These are phyloP conservation scores for Alternaria infectoria DNA, from an alignment of 2,329 filamentous ascomycete species.

Conservation along the genomic window DNA sequence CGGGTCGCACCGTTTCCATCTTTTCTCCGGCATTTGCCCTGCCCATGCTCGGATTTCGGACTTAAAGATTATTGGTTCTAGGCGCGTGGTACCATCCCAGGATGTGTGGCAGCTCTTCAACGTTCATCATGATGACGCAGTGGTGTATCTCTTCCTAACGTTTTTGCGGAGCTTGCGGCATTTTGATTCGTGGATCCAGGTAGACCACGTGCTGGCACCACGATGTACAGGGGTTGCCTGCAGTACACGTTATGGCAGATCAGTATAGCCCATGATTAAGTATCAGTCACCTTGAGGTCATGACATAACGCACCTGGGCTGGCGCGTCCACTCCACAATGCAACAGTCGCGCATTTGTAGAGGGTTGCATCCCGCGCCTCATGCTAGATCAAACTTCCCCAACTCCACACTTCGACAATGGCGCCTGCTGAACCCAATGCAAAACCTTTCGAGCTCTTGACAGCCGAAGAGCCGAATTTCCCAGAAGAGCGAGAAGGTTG, in stretches of 20 bases:
- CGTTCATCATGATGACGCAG: conserved; percentile 24
- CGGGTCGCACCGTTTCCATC: neutral
- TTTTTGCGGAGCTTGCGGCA: neutral
- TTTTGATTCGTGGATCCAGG: conserved; percentile 6
- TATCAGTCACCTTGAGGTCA: conserved; percentile 11
- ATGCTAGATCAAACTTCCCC: neutral
- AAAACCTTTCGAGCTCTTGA: conserved; percentile 33
- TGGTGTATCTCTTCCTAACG: conserved; percentile 1
- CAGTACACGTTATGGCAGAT: neutral
- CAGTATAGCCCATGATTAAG: conserved; percentile 6
- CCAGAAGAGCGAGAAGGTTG: conserved; percentile 55
- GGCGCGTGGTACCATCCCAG: neutral
- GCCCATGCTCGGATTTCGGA: neutral
- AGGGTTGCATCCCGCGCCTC: neutral
- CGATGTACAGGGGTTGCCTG: conserved; percentile 5
- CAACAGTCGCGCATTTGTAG: neutral
- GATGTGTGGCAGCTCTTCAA: neutral
- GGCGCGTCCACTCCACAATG: neutral
- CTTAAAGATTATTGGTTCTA: neutral
- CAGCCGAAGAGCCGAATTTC: conserved; percentile 44
- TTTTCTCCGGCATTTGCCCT: conserved; percentile 1
- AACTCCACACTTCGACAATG: conserved; percentile 22
- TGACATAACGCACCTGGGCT: conserved; percentile 12
- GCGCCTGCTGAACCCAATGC: conserved; percentile 42
- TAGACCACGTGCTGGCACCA: neutral